These are phyloP conservation scores for Schizonepeta tenuifolia DNA, from an alignment of 257 asterid genomes.

Conservation along the genomic window DNA sequence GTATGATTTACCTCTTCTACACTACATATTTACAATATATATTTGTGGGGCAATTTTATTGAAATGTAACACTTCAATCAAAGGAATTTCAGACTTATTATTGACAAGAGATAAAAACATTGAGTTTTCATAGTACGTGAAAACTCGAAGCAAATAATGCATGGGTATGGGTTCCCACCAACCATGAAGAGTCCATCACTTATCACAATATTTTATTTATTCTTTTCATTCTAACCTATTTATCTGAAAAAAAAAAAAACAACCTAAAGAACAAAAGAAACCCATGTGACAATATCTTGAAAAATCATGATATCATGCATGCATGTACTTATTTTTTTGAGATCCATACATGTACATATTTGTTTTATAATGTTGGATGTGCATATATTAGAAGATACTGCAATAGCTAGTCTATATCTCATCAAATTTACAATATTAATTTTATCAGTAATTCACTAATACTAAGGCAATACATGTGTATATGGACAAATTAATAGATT, in stretches of 20 bases:
- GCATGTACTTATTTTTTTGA: background rate
- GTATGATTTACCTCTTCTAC: too few relatives aligned
- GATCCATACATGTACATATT: background rate
- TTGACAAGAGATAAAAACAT: constrained; percentile 11
- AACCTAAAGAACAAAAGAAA: constrained; percentile 12
- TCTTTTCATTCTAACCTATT: background rate
- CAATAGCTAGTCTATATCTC: too few relatives aligned
- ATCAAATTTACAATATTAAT: too few relatives aligned
- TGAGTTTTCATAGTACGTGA: constrained; percentile 2
- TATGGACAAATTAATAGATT: too few relatives aligned
- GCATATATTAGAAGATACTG: background rate
- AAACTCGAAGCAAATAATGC: constrained; percentile 14
- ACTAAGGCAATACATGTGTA: too few relatives aligned
- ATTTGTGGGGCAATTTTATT: background rate
- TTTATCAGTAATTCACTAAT: too few relatives aligned
- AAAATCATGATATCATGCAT: background rate
- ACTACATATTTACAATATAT: too few relatives aligned
- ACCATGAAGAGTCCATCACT: constrained; percentile 26
- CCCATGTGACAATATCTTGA: constrained; percentile 29
- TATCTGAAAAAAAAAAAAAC: background rate
- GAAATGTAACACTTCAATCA: constrained; percentile 16
- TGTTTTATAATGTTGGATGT: background rate
- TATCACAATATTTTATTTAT: constrained; percentile 1
- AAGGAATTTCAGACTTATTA: constrained; percentile 10
- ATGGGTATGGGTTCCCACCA: constrained; percentile 41